These are phyloP conservation scores for Corylus heterophylla DNA, from an alignment of 306 rosid species.

Conservation along the genomic window DNA sequence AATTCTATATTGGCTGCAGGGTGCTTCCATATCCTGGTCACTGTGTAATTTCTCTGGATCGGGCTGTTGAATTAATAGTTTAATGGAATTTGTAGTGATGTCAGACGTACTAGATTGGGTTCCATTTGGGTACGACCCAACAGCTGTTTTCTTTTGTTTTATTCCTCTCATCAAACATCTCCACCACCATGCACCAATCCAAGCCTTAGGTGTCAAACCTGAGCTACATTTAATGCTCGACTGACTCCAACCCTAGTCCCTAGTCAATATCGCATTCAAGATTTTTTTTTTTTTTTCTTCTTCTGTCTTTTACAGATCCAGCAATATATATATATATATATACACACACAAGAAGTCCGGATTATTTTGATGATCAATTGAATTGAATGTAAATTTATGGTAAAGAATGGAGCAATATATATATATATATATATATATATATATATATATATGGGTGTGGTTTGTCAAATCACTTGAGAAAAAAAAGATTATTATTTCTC, in stretches of 20 bases:
- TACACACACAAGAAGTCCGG: too few species aligned
- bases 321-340: too few species aligned
- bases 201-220: conserved; percentile 1
- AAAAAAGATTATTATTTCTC: too few species aligned
- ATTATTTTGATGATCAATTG: background rate
- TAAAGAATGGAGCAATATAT: too few species aligned
- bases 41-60: background rate
- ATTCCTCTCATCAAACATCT: conserved; percentile 5
- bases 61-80: too few species aligned
- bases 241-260: conserved; percentile 1
- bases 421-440: too few species aligned
- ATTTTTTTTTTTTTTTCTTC: too few species aligned
- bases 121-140: background rate
- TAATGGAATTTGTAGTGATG: background rate
- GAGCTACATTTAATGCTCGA: conserved; percentile 19
- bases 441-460: too few species aligned
- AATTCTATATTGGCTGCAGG: background rate
- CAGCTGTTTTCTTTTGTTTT: conserved; percentile 9
- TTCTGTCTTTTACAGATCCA: too few species aligned
- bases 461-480: too few species aligned
- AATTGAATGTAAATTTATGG: too few species aligned
- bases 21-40: background rate
- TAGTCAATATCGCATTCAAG: too few species aligned
- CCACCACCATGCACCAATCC: background rate
- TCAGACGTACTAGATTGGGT: background rate